Percentiles rank a stretch among this genome's conserved stretches.
phyloP scores from a whole-genome alignment of 1,284 basidiomycete genomes.

The Somion occarium region DNA sequence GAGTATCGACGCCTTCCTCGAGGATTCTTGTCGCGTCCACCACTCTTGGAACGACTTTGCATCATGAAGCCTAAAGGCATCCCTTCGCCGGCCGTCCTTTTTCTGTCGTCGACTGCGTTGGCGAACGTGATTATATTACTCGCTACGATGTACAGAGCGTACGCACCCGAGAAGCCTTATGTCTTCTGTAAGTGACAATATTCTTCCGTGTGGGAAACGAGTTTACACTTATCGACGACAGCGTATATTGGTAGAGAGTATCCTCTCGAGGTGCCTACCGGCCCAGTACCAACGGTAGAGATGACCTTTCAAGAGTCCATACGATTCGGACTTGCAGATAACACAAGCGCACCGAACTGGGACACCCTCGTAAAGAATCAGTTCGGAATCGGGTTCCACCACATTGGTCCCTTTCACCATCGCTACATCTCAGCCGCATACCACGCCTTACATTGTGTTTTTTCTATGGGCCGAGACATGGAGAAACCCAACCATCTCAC shows the following conservation, averaged over 20 bases:
- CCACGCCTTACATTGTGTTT: slow-evolving; percentile 1
- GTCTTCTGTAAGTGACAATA: background rate
- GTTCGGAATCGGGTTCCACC: slow-evolving; percentile 1
- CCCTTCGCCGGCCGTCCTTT: background rate
- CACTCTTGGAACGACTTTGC: too few species aligned
- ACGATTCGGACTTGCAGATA: background rate
- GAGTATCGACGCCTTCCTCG: too few species aligned
- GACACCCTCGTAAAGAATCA: background rate
- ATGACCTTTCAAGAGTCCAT: slow-evolving; percentile 4
- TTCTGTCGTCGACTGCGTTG: background rate
- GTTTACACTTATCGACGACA: background rate
- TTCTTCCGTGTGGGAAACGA: background rate
- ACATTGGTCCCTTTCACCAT: slow-evolving; percentile 3
- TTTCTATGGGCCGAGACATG: background rate
- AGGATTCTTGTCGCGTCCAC: too few species aligned
- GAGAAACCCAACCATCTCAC: background rate
- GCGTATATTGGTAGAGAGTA: background rate
- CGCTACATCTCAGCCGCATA: background rate
- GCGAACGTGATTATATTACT: background rate
- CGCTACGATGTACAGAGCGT: background rate
- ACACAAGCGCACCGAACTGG: slow-evolving; percentile 2
- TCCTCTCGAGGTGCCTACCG: background rate
- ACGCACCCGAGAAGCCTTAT: background rate
- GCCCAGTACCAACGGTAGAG: background rate
- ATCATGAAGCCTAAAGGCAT: too few species aligned